These are phyloP conservation scores for Postia placenta DNA, from an alignment of 768 basidiomycete species.

Conservation along the genomic window DNA sequence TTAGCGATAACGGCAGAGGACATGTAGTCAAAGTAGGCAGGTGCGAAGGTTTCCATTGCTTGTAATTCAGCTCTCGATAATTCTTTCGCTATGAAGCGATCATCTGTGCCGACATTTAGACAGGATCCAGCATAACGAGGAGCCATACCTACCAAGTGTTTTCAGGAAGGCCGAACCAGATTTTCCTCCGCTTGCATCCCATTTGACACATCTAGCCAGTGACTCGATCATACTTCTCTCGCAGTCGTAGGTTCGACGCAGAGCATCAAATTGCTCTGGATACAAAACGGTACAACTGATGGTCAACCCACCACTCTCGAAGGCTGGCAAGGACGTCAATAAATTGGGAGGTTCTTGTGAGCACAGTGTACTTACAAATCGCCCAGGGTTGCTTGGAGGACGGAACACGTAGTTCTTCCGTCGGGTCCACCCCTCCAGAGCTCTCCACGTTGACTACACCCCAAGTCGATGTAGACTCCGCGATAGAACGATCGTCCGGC, in stretches of 20 bases:
- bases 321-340: no score
- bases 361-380: constrained; percentile 51
- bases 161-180: constrained; percentile 96
- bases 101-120: constrained; percentile 47
- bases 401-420: constrained; percentile 68
- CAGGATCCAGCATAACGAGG: neutral
- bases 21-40: constrained; percentile 98
- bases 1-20: constrained; percentile 84
- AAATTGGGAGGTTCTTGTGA: no score
- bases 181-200: constrained; percentile 94
- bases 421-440: constrained; percentile 58
- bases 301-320: constrained; percentile 83
- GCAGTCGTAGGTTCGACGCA: constrained; percentile 89
- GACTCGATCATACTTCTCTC: constrained; percentile 94
- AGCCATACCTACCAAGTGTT: constrained; percentile 60
- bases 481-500: constrained; percentile 81
- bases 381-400: constrained; percentile 81
- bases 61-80: constrained; percentile 87
- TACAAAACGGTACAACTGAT: constrained; percentile 94
- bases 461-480: constrained; percentile 87
- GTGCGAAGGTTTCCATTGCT: constrained; percentile 94
- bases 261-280: constrained; percentile 93
- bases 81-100: constrained; percentile 98
- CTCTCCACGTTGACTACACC: constrained; percentile 84
- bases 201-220: constrained; percentile 89